Evolutionary conservation across 2,329 filamentous ascomycete species (phyloP), one percentile per base, ranked within the genome.

Genomic region (Alternaria sp.): DNA sequence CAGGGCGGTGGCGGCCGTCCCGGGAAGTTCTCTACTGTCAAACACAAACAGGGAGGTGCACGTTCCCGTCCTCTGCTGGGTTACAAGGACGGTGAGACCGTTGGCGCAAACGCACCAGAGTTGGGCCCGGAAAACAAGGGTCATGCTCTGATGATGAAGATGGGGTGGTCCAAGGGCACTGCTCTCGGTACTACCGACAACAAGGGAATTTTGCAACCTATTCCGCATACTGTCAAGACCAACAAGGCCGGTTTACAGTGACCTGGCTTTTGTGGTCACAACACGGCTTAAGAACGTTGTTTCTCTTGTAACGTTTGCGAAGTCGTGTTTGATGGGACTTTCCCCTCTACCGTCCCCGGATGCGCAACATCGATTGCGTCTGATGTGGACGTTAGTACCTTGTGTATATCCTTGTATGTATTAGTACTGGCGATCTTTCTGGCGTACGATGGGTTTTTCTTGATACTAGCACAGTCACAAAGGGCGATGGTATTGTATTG

Each of bases 81-180:
- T 2, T 92, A 95, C 67, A 87, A 86, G 62, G 91, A 98, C 71
- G 95, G 95, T 18, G 94, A 98, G 66, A 82, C 96, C 28, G 93
- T 98, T 3, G 95, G 94, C 48, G 92, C 87, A 2, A 87, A 88
- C 48, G 94, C 94, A 2, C 91, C 93, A 11, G 94, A 97, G 76
- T 84, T 99, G 32, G 91, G 92, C 1, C 82, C 84, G 5, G 91
- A 91, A 54, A 98, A 97, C 75, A 92, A 88, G 67, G 95, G 95
- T 11, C 87, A 93, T 51, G 88, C 88, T 3, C 91, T 99, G 88
- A 81, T 99, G 65, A 93, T 96, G 81, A 98, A 95, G 80, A 98
- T 98, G 95, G 95, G 95, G 4, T 99, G 95, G 94, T 91, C 87
- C 62, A 90, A 85, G 53, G 95, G 95, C 5, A 96, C 90, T 73